Conservation (phyloP, 2,329 filamentous ascomycete genomes). For the Ceratocystis colombiana region DNA sequence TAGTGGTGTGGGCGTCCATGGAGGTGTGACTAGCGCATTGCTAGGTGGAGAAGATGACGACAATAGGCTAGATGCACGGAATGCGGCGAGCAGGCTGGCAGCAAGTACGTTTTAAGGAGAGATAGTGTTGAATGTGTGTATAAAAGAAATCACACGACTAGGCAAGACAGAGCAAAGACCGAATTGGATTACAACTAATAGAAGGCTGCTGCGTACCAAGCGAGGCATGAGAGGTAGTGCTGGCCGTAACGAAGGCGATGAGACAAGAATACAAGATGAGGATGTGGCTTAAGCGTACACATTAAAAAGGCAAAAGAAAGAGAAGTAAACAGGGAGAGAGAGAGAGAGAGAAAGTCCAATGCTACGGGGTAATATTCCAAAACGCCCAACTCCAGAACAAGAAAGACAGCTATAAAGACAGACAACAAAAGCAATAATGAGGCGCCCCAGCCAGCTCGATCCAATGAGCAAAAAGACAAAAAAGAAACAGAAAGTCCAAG, state of each 20-base stretch:
- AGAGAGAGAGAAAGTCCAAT: neutral
- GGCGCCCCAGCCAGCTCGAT: too few species aligned
- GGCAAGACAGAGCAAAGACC: neutral
- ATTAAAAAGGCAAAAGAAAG: neutral
- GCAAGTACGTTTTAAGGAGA: slow-evolving; percentile 72
- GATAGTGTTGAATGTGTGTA: neutral
- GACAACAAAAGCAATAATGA: neutral
- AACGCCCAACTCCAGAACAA: slow-evolving; percentile 2
- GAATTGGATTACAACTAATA: neutral
- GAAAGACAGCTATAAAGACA: neutral
- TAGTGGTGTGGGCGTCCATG: slow-evolving; percentile 32
- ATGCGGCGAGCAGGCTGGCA: slow-evolving; percentile 85
- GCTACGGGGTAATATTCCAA: neutral
- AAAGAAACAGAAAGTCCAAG: neutral
- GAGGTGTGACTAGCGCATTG: slow-evolving; percentile 37
- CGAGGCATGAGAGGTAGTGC: neutral
- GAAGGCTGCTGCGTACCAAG: neutral
- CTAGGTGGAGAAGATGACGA: slow-evolving; percentile 76
- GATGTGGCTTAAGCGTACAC: too few species aligned
- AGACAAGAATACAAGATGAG: too few species aligned
- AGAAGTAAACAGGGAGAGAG: neutral
- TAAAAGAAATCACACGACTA: neutral
- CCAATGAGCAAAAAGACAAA: neutral
- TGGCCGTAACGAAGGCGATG: neutral
- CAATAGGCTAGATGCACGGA: slow-evolving; percentile 87